Conservation (phyloP, 2,329 filamentous ascomycete genomes). For the Cercospora brassicicola region DNA sequence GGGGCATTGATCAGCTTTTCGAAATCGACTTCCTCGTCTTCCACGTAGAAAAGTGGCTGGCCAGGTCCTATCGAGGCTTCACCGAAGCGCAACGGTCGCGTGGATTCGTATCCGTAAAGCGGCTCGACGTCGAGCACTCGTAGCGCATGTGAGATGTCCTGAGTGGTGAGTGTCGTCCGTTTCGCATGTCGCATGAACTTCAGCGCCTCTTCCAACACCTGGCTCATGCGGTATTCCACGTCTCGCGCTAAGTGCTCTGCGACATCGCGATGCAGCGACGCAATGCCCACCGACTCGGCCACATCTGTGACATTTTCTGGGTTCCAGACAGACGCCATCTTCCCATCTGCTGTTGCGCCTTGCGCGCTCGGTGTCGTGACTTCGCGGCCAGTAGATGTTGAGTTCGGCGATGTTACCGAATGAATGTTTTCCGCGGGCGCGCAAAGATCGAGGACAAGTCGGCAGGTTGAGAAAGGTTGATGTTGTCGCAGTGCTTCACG, state of each 20-base stretch:
- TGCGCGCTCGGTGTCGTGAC: neutral
- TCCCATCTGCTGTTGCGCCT: neutral
- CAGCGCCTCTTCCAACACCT: conserved; percentile 89
- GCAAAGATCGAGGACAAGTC: neutral
- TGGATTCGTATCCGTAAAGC: conserved; percentile 93
- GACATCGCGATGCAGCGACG: conserved; percentile 77
- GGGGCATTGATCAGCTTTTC: conserved; percentile 98
- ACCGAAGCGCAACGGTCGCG: conserved; percentile 82
- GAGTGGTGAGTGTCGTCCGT: conserved; percentile 81
- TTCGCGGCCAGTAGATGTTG: neutral
- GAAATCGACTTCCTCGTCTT: conserved; percentile 98
- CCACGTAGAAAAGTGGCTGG: conserved; percentile 93
- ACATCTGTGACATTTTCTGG: conserved; percentile 94
- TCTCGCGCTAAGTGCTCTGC: conserved; percentile 86
- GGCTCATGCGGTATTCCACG: conserved; percentile 90
- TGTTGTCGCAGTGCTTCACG: neutral
- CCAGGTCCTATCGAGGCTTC: conserved; percentile 91
- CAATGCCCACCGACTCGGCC: conserved; percentile 90
- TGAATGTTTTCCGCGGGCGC: neutral
- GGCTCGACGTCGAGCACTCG: conserved; percentile 88
- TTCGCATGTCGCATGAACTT: conserved; percentile 94
- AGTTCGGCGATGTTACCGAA: neutral
- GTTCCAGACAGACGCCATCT: conserved; percentile 73
- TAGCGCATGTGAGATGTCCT: conserved; percentile 84
- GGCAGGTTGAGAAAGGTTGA: neutral